These are phyloP conservation scores for Crithidia bombi DNA, from an alignment of 208 protist genomes.

Conservation along the genomic window DNA sequence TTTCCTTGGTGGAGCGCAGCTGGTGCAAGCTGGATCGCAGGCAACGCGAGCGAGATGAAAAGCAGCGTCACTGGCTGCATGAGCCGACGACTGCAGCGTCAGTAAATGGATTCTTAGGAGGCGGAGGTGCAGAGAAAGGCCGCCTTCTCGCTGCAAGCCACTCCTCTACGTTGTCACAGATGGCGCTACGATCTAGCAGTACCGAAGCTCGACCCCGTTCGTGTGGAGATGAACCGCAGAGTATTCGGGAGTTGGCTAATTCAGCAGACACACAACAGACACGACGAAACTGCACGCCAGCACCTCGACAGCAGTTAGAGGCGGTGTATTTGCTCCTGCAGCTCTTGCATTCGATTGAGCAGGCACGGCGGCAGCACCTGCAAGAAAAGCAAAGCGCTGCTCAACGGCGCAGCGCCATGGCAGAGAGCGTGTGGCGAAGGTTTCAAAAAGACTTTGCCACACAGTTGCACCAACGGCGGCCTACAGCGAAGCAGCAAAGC, in stretches of 20 bases:
- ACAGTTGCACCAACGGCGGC: constrained; percentile 5
- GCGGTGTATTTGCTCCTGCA: constrained; percentile 31
- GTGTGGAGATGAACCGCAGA: too few species aligned
- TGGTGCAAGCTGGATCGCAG: constrained; percentile 33
- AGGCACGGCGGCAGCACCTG: constrained; percentile 49
- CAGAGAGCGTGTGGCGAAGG: constrained; percentile 7
- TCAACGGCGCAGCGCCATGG: background rate
- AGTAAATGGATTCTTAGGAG: background rate
- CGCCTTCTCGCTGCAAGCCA: too few species aligned
- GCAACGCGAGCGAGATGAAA: constrained; percentile 8
- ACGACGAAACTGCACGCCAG: background rate
- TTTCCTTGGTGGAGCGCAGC: constrained; percentile 79
- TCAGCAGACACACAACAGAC: too few species aligned
- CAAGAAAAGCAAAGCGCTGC: constrained; percentile 21
- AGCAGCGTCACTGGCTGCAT: background rate
- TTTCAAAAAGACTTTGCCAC: constrained; percentile 27
- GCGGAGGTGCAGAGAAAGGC: background rate
- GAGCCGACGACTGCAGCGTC: background rate
- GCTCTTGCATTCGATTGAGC: constrained; percentile 55
- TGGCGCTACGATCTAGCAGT: too few species aligned
- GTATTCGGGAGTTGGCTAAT: too few species aligned
- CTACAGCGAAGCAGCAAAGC: background rate
- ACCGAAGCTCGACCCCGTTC: too few species aligned
- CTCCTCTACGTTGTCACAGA: too few species aligned
- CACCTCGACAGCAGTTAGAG: constrained; percentile 28